Evolutionary conservation across 2,329 filamentous ascomycete genomes (phyloP), one percentile per base, ranked within the genome.

Genomic region (Trichoderma endophyticum): DNA sequence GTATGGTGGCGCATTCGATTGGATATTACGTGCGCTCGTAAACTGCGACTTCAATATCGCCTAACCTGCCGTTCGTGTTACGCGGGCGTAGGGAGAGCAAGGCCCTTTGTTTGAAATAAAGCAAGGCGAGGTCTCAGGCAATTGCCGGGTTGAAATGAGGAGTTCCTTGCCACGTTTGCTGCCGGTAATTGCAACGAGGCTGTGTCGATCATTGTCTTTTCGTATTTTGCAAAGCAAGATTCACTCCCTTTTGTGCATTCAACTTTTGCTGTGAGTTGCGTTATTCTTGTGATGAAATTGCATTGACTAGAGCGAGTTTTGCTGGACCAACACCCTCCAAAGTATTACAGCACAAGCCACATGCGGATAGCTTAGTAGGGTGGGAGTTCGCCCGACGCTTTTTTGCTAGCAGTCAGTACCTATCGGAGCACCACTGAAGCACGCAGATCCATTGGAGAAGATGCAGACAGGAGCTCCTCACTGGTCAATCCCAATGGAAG

Each of bases 11-110:
- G 63, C 63, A 66, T 34, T 56, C 63, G 30, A 65, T 65, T 65
- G 63, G 63, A 30, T 30, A 30, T 34, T 39, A n/a, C 39, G n/a
- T 24, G n/a, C 43, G 63, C 62, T 54, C 62, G 63, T 56, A 54
- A 66, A 66, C 30, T 66, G 63, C 63, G 63, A 66, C 48, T 66
- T 28, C 51, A 57, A 66, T 66, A 57, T 66, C 63, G 63, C 63
- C 63, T 66, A 66, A 36, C n/a, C 6, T 28, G 51, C 63, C 28
- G 48, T 32, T 32, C 48, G 51, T 57, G 51, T 56, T 54, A 66
- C 63, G 32, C 51, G 26, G 26, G 24, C 14, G 63, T 57, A 54
- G 30, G 30, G 63, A 24, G 48, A 24, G 48, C 9, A 24, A 21
- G 21, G 21, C 51, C 28, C 30, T 57, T 57, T 57, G 63, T 36